Evolutionary conservation across 345 rosid species (phyloP).

Genomic region (Citrus inodora): DNA sequence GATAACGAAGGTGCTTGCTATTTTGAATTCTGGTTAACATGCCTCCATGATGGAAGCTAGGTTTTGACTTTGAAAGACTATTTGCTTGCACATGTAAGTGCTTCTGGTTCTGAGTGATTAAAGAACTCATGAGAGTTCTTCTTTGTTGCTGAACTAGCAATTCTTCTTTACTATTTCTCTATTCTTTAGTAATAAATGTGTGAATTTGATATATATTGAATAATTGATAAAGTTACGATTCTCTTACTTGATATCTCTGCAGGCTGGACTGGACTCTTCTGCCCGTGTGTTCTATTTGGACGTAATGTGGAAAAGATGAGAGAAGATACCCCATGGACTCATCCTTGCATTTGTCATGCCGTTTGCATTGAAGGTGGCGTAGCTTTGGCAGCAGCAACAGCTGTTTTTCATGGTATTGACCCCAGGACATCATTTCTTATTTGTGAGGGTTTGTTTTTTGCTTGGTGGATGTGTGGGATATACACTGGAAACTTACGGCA

Average conservation of each 20-base stretch:
- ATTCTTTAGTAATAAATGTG: background rate
- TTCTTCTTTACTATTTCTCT: background rate
- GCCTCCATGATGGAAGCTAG: background rate
- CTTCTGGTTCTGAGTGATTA: background rate
- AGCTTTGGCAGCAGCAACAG: slow-evolving; percentile 62
- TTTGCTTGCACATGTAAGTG: background rate
- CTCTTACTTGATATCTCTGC: slow-evolving; percentile 7
- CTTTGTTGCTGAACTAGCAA: background rate
- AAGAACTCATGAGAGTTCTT: background rate
- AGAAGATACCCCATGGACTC: slow-evolving; percentile 82
- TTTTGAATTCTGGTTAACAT: background rate
- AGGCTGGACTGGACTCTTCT: slow-evolving; percentile 87
- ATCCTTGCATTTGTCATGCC: slow-evolving; percentile 82
- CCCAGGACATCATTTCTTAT: slow-evolving; percentile 76
- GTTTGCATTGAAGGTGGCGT: slow-evolving; percentile 85
- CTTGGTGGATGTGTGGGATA: slow-evolving; percentile 99
- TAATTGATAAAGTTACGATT: background rate
- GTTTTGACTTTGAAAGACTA: background rate
- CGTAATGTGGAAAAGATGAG: slow-evolving; percentile 74
- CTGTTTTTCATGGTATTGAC: slow-evolving; percentile 68
- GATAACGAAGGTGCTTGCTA: background rate
- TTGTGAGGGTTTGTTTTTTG: slow-evolving; percentile 82
- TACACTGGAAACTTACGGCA: slow-evolving; percentile 85
- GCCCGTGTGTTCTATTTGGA: slow-evolving; percentile 93
- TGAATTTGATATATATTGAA: background rate